phyloP scores from a whole-genome alignment of 768 basidiomycete genomes.

The Phlebiopsis flavidoalba region DNA sequence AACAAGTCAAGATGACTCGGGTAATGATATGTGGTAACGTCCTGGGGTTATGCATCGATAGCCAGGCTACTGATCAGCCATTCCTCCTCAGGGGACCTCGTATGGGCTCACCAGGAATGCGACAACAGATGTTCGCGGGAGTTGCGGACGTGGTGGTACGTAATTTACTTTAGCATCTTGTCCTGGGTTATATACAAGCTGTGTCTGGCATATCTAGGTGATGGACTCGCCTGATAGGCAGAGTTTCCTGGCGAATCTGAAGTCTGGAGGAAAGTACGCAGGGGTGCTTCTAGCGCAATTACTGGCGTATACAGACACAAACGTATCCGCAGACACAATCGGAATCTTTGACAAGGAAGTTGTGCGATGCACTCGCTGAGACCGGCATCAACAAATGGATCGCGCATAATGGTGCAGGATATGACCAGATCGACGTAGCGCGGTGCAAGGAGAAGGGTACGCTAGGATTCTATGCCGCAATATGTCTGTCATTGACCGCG shows the following conservation, averaged over 20 bases:
- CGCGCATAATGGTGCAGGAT: constrained; percentile 89
- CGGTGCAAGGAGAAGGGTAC: constrained; percentile 68
- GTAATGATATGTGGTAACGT: constrained; percentile 15
- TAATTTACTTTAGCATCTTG: constrained; percentile 10
- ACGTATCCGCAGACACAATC: constrained; percentile 55
- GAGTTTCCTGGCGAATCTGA: constrained; percentile 62
- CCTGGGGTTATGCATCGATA: too few relatives aligned
- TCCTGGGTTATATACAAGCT: not conserved
- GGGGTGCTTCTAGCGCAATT: constrained; percentile 56
- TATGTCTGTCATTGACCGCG: not conserved
- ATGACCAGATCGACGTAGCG: constrained; percentile 78
- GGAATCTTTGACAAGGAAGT: constrained; percentile 82
- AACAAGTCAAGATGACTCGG: constrained; percentile 6
- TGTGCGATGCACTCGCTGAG: constrained; percentile 55
- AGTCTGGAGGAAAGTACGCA: constrained; percentile 65
- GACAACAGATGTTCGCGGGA: constrained; percentile 53
- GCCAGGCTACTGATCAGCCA: constrained; percentile 21
- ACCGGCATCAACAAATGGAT: constrained; percentile 73
- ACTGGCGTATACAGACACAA: constrained; percentile 53
- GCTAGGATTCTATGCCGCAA: constrained; percentile 1
- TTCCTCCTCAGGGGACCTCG: constrained; percentile 47
- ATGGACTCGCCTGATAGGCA: constrained; percentile 34
- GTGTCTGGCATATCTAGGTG: not conserved
- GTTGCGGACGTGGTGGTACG: constrained; percentile 76
- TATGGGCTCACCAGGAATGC: constrained; percentile 78